Evolutionary conservation across 2,329 filamentous ascomycete genomes (phyloP).

Genomic region (Botrytis medusae): DNA sequence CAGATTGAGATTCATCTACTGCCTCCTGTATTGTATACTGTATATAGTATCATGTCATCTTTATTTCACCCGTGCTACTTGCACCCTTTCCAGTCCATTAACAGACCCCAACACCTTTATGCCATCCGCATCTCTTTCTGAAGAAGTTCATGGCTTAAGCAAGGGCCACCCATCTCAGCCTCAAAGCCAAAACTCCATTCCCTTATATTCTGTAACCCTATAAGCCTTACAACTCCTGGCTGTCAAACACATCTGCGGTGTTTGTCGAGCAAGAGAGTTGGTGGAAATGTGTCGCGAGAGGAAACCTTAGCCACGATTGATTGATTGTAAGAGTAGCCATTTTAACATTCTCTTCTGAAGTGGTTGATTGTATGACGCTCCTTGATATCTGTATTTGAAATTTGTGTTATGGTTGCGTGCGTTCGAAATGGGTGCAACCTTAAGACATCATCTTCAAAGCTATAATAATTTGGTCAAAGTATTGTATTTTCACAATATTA

Average conservation of each 20-base stretch:
- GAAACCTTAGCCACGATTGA: neutral
- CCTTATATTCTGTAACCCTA: neutral
- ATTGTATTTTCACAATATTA: neutral
- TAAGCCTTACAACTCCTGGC: neutral
- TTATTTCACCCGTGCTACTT: neutral
- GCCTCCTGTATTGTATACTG: neutral
- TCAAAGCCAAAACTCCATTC: accelerated
- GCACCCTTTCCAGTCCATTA: neutral
- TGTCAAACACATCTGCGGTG: neutral
- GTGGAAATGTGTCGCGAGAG: neutral
- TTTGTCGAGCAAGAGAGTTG: neutral
- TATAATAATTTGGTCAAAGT: neutral
- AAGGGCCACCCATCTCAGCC: neutral
- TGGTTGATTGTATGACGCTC: neutral
- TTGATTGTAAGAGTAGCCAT: neutral
- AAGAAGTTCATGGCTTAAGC: neutral
- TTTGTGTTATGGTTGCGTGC: neutral
- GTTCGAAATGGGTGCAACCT: neutral
- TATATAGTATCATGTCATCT: neutral
- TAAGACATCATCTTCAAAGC: neutral
- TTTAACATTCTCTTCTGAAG: neutral
- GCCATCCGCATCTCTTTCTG: neutral
- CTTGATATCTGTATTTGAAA: neutral
- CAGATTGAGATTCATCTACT: neutral
- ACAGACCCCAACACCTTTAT: neutral